Evolutionary conservation across 495 filamentous ascomycete genomes (phyloP), one percentile per base, ranked within the genome.

Genomic region (Cercophora sp.): DNA sequence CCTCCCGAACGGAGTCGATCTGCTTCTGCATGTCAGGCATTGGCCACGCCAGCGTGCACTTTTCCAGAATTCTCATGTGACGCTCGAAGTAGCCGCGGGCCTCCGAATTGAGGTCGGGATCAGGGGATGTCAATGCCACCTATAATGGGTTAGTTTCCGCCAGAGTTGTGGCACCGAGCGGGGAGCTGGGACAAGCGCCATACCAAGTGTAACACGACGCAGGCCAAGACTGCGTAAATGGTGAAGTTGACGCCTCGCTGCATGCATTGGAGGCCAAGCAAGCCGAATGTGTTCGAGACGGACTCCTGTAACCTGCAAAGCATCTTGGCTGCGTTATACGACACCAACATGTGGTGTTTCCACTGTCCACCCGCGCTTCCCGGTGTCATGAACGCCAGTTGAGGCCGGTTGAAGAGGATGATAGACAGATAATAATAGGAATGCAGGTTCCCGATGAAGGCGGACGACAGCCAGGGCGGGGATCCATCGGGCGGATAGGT

Each of bases 121-220:
- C 90, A 29, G 93, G 93, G 6, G 89, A 96, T 5, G 93, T 96
- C 34, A 97, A 83, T 10, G 92, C 91, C 59, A 96, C 85, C 91
- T 96, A 35, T 49, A 1, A 41, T n/a, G n/a, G n/a, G 34, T 55
- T 25, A 52, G 47, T 15, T 8, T 40, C 15, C 32, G 46, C 24
- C 10, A 11, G 4, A 15, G 10, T 1, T 8, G 26, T 5, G 37
- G 19, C 11, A 46, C 3, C 10, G 10, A 11, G 48, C 4, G 2
- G 10, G 22, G 8, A n/a, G 9, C 11, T 20, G 19, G 31, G 26
- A 48, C 37, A 24, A 51, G 10, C 27, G 5, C 10, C 88, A 66
- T 75, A 98, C 93, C 71, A 98, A 70, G 71, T 98, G 94, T 51
- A 98, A 79, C 74, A 96, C 93, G 24, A 91, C 93, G 74, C 91